Percentiles rank a stretch among this genome's conserved stretches.
These are phyloP conservation scores for Leccinum disarticulatum DNA, from an alignment of 768 basidiomycete species.

Conservation along the genomic window DNA sequence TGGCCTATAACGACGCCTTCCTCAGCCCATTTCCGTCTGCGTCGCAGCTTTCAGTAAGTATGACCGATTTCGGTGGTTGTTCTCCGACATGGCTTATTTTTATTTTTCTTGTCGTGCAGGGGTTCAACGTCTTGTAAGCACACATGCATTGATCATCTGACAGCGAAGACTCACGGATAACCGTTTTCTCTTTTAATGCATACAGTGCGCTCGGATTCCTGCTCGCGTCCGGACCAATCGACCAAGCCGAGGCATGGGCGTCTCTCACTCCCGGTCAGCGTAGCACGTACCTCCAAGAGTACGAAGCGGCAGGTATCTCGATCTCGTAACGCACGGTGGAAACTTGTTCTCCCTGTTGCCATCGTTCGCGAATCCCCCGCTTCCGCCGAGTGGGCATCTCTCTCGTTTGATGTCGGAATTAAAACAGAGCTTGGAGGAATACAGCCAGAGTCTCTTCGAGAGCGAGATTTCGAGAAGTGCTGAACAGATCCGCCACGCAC, in stretches of 20 bases:
- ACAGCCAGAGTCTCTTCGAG: too few species aligned
- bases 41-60: neutral
- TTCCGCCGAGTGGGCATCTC: too few species aligned
- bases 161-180: neutral
- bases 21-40: neutral
- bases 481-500: slow-evolving; percentile 49
- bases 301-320: slow-evolving; percentile 52
- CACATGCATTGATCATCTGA: neutral
- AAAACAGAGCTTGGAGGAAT: too few species aligned
- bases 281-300: slow-evolving; percentile 42
- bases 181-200: neutral
- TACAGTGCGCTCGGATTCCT: neutral
- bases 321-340: too few species aligned
- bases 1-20: neutral
- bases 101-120: slow-evolving; percentile 6
- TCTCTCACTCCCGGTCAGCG: slow-evolving; percentile 37
- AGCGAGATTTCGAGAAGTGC: too few species aligned
- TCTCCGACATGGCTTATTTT: neutral
- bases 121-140: slow-evolving; percentile 32
- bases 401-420: too few species aligned
- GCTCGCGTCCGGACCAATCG: neutral
- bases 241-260: slow-evolving; percentile 31
- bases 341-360: too few species aligned
- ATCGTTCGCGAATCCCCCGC: too few species aligned
- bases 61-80: neutral